phyloP scores from a whole-genome alignment of 73 alveolate genomes.

The Tetrahymena elliotti region DNA sequence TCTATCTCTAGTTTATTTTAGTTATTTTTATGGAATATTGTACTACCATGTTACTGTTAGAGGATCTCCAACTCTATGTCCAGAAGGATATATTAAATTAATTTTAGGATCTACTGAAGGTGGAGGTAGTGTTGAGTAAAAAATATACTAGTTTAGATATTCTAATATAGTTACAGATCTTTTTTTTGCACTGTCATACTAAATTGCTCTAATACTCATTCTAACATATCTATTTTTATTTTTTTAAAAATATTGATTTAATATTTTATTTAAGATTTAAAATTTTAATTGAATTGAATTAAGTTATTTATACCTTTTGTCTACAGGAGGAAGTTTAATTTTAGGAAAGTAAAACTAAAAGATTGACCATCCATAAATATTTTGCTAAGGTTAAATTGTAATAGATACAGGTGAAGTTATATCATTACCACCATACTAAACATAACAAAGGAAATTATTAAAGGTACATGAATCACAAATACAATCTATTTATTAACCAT shows the following conservation, averaged over 20 bases:
- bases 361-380: background rate
- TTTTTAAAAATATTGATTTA: background rate
- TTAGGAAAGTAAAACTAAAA: constrained; percentile 14
- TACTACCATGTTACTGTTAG: background rate
- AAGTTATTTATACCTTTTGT: constrained; percentile 2
- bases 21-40: constrained; percentile 10
- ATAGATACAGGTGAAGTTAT: constrained; percentile 17
- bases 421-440: constrained; percentile 13
- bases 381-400: constrained; percentile 13
- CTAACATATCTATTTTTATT: background rate
- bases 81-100: background rate
- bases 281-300: background rate
- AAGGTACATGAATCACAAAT: constrained; percentile 9
- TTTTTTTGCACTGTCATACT: background rate
- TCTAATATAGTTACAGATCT: background rate
- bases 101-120: constrained; percentile 10
- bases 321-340: constrained; percentile 11
- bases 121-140: constrained; percentile 1
- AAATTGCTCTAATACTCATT: background rate
- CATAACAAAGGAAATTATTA: background rate
- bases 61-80: constrained; percentile 16
- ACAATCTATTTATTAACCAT: constrained; percentile 23
- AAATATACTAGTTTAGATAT: background rate
- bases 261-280: too few relatives aligned
- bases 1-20: constrained; percentile 11